phyloP scores from a whole-genome alignment of 2,329 filamentous ascomycete genomes.

The Fusarium sp. region DNA sequence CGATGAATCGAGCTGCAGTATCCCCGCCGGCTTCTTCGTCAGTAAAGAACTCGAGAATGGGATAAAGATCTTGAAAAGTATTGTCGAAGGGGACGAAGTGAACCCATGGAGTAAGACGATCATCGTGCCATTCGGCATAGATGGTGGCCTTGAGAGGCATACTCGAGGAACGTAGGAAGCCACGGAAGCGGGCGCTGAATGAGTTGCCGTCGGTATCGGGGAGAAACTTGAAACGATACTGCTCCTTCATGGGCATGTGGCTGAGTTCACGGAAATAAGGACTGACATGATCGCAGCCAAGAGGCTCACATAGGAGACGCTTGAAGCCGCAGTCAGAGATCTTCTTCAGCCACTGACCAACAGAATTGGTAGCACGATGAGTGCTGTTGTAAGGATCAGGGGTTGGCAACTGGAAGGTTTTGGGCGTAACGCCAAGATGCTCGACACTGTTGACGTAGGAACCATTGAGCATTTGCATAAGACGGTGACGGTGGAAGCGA shows the following conservation, averaged over 20 bases:
- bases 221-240: slow-evolving; percentile 70
- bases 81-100: slow-evolving; percentile 79
- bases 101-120: slow-evolving; percentile 72
- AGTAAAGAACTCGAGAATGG: slow-evolving; percentile 72
- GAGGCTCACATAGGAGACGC: slow-evolving; percentile 50
- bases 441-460: slow-evolving; percentile 63
- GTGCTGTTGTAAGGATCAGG: slow-evolving; percentile 54
- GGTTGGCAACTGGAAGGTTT: slow-evolving; percentile 61
- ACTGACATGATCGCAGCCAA: slow-evolving; percentile 52
- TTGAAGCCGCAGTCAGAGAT: slow-evolving; percentile 58
- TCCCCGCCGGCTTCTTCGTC: slow-evolving; percentile 59
- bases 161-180: slow-evolving; percentile 70
- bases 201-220: slow-evolving; percentile 77
- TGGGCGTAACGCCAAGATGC: slow-evolving; percentile 49
- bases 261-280: slow-evolving; percentile 49
- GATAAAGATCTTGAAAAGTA: slow-evolving; percentile 71
- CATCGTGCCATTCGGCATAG: slow-evolving; percentile 79
- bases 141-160: slow-evolving; percentile 76
- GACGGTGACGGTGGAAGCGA: slow-evolving; percentile 75
- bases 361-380: slow-evolving; percentile 44
- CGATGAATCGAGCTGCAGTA: slow-evolving; percentile 66
- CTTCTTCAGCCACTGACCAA: slow-evolving; percentile 54
- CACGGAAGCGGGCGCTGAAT: slow-evolving; percentile 69
- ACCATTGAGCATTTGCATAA: slow-evolving; percentile 74
- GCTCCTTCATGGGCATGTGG: slow-evolving; percentile 55